phyloP scores from a whole-genome alignment of 345 rosid species.

The Turritis glabra region DNA sequence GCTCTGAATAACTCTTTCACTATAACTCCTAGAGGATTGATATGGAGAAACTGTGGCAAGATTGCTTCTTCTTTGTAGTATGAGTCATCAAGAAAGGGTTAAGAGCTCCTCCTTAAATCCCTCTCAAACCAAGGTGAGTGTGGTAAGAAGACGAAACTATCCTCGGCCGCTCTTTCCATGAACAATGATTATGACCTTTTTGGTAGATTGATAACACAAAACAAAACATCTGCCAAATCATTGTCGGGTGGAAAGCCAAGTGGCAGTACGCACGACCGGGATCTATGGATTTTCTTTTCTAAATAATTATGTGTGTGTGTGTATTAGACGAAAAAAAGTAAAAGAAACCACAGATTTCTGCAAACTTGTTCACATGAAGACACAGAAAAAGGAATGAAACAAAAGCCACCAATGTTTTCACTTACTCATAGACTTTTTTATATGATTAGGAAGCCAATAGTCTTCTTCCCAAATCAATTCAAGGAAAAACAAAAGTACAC shows the following conservation, averaged over 20 bases:
- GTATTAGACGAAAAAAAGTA: slow-evolving; percentile 4
- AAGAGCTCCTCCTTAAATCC: background rate
- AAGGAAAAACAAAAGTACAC: slow-evolving; percentile 13
- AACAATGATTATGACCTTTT: slow-evolving; percentile 15
- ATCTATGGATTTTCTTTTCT: background rate
- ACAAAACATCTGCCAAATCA: slow-evolving; percentile 47
- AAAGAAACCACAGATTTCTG: slow-evolving; percentile 20
- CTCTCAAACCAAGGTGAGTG: background rate
- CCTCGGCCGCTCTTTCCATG: background rate
- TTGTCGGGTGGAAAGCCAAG: slow-evolving; percentile 36
- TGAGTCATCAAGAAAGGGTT: slow-evolving; percentile 18
- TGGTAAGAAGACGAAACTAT: background rate
- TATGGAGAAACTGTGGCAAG: slow-evolving; percentile 11
- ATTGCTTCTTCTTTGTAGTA: background rate
- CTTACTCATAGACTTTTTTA: slow-evolving; percentile 9
- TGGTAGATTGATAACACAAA: slow-evolving; percentile 6
- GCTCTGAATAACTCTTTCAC: background rate
- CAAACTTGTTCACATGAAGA: slow-evolving; percentile 33
- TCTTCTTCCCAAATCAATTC: slow-evolving; percentile 19
- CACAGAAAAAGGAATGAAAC: slow-evolving; percentile 21
- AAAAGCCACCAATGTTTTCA: slow-evolving; percentile 23
- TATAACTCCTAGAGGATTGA: background rate
- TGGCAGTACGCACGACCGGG: slow-evolving; percentile 42
- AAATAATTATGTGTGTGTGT: background rate
- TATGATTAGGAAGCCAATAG: background rate